Conservation (phyloP, 768 basidiomycete genomes). For the Sarcomyxa edulis region DNA sequence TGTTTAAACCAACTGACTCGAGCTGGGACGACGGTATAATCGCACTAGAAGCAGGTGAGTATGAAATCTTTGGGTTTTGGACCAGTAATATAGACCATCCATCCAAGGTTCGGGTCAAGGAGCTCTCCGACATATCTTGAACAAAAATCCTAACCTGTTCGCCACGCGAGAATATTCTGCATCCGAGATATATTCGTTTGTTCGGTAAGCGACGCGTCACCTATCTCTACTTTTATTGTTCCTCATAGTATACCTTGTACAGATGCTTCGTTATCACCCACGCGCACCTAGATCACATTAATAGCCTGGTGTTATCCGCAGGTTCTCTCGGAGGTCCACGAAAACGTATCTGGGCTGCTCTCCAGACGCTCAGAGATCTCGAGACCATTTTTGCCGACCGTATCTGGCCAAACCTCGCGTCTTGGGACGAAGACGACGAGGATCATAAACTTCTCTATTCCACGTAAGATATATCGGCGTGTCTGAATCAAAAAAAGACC, state of each 20-base stretch:
- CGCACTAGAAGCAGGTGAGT: conserved; percentile 83
- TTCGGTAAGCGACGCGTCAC: conserved; percentile 30
- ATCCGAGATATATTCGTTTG: conserved; percentile 48
- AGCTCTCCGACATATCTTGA: conserved; percentile 59
- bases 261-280: conserved; percentile 87
- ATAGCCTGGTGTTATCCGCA: conserved; percentile 76
- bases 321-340: conserved; percentile 62
- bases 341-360: conserved; percentile 59
- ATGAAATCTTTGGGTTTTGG: neutral
- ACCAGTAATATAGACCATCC: neutral
- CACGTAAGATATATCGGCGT: conserved; percentile 47
- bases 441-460: conserved; percentile 58
- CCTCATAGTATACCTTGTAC: conserved; percentile 4
- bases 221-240: neutral
- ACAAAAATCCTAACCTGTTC: conserved; percentile 52
- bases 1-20: conserved; percentile 65
- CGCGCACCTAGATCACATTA: conserved; percentile 88
- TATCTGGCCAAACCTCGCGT: conserved; percentile 83
- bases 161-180: conserved; percentile 29
- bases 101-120: conserved; percentile 79
- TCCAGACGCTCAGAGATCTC: conserved; percentile 60
- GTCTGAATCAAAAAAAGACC: too few relatives aligned
- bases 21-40: conserved; percentile 80
- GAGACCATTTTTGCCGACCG: conserved; percentile 72
- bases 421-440: conserved; percentile 62